These are phyloP conservation scores for Eucalyptus cloeziana DNA, from an alignment of 345 rosid species.

Conservation along the genomic window DNA sequence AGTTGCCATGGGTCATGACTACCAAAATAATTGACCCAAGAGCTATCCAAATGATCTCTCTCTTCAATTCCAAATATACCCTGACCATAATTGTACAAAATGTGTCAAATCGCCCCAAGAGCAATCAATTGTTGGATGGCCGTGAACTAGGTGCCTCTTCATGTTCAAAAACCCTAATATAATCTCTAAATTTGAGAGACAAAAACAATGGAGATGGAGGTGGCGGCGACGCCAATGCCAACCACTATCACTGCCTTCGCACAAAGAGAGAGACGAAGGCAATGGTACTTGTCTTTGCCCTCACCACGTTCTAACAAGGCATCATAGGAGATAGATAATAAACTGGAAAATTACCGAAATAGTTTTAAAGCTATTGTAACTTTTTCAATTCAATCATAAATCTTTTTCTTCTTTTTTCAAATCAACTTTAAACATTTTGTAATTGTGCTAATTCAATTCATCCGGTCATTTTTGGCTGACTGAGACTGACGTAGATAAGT, in stretches of 20 bases:
- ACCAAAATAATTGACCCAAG: background rate
- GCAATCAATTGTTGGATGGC: background rate
- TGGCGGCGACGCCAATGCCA: background rate
- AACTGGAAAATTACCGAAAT: no score
- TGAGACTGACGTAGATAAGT: rapidly evolving
- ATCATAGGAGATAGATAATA: background rate
- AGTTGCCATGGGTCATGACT: background rate
- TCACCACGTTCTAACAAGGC: background rate
- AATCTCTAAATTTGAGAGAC: background rate
- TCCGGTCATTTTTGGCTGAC: rapidly evolving
- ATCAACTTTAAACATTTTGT: no score
- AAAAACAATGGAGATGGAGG: background rate
- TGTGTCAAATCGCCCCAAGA: background rate
- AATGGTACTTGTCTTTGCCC: background rate
- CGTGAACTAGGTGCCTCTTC: background rate
- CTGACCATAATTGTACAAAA: background rate
- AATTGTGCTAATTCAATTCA: rapidly evolving
- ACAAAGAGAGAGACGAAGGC: background rate
- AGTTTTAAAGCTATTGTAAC: no score
- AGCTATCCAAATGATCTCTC: background rate
- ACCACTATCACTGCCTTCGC: background rate
- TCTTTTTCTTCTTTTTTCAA: no score
- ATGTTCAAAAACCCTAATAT: background rate
- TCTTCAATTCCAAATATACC: background rate
- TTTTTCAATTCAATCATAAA: rapidly evolving